These are phyloP conservation scores for Lojkania enalia DNA, from an alignment of 2,329 filamentous ascomycete species.

Conservation along the genomic window DNA sequence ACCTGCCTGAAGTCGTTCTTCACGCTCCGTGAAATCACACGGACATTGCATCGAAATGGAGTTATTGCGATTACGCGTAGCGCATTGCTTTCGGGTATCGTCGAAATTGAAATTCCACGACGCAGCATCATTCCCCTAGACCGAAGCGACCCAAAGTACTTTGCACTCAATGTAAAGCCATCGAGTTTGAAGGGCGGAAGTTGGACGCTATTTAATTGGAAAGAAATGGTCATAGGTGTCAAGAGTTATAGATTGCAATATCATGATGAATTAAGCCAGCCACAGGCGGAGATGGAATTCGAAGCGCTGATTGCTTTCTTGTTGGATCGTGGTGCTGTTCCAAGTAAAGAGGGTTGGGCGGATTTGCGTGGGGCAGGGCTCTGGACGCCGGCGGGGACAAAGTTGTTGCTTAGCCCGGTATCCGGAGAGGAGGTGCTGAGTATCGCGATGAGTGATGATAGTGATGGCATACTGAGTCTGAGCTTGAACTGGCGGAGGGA, in stretches of 20 bases:
- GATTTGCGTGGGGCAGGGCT: conserved; percentile 27
- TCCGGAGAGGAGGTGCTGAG: conserved; percentile 26
- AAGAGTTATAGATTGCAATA: conserved; percentile 68
- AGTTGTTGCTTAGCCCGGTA: conserved; percentile 23
- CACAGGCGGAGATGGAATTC: conserved; percentile 57
- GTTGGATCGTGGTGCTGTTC: conserved; percentile 62
- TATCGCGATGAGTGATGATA: conserved; percentile 31
- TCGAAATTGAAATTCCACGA: conserved; percentile 67
- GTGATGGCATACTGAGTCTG: conserved; percentile 31
- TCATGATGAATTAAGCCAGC: conserved; percentile 52
- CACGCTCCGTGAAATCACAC: conserved; percentile 63
- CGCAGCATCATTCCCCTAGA: conserved; percentile 66
- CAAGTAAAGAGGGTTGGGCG: conserved; percentile 23
- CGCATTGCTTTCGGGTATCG: conserved; percentile 66
- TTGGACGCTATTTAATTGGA: conserved; percentile 70
- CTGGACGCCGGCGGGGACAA: conserved; percentile 36
- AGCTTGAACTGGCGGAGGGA: conserved; percentile 23
- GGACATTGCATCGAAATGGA: conserved; percentile 60
- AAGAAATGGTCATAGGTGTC: conserved; percentile 62
- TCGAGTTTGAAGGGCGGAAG: conserved; percentile 62
- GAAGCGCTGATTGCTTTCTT: conserved; percentile 65
- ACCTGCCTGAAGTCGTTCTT: conserved; percentile 64
- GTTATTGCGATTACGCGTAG: conserved; percentile 62
- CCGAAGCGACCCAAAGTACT: conserved; percentile 61
- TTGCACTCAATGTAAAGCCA: conserved; percentile 57